Conservation (phyloP, 2,329 filamentous ascomycete species). For the Colletotrichum sp. region DNA sequence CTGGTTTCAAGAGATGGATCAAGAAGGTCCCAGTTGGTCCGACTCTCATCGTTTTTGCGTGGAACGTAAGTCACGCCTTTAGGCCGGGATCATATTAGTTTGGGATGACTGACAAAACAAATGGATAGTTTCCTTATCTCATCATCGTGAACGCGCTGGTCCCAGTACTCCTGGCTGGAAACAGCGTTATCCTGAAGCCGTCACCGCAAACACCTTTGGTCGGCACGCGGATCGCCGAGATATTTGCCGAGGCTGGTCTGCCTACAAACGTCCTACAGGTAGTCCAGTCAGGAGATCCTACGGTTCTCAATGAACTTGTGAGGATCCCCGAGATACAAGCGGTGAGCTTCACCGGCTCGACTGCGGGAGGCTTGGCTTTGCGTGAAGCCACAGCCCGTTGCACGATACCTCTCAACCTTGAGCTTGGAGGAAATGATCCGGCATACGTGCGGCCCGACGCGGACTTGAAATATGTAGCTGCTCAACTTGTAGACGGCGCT, state of each 20-base stretch:
- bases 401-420: neutral
- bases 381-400: neutral
- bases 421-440: slow-evolving; percentile 59
- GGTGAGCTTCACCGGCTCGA: neutral
- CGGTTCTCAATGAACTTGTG: slow-evolving; percentile 64
- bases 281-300: slow-evolving; percentile 51
- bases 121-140: slow-evolving; percentile 50
- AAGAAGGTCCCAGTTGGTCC: slow-evolving; percentile 69
- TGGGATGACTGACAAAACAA: too few relatives aligned
- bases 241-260: slow-evolving; percentile 68
- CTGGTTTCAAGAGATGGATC: slow-evolving; percentile 71
- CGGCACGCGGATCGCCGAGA: slow-evolving; percentile 65
- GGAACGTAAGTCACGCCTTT: slow-evolving; percentile 57
- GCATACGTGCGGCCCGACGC: slow-evolving; percentile 72
- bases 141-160: slow-evolving; percentile 75
- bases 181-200: slow-evolving; percentile 73
- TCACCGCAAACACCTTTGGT: slow-evolving; percentile 68
- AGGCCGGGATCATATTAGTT: too few relatives aligned
- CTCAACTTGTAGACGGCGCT: slow-evolving; percentile 73
- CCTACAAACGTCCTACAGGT: slow-evolving; percentile 55
- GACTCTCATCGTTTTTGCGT: slow-evolving; percentile 71
- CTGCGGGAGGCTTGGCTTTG: neutral
- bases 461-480: slow-evolving; percentile 70
- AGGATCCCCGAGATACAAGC: slow-evolving; percentile 18
- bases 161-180: slow-evolving; percentile 56